Percentiles rank a stretch among this genome's conserved stretches.
These are phyloP conservation scores for Lachancea cidri DNA, from an alignment of 805 yeast species.

Conservation along the genomic window DNA sequence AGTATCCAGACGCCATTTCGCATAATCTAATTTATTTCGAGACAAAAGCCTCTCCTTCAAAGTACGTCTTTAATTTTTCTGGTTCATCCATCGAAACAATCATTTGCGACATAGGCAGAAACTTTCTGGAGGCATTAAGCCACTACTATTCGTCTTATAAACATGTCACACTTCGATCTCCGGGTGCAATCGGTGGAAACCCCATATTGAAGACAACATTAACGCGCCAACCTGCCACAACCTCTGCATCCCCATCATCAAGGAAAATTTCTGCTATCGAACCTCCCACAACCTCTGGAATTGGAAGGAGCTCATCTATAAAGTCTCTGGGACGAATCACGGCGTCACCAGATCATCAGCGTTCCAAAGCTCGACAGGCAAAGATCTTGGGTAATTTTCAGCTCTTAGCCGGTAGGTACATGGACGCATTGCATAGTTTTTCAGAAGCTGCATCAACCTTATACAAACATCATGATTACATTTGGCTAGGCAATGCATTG, in stretches of 20 bases:
- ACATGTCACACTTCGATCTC: constrained; percentile 78
- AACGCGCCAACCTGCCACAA: constrained; percentile 22
- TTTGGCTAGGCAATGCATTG: constrained; percentile 88
- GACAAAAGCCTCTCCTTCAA: not conserved
- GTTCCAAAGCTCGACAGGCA: constrained; percentile 63
- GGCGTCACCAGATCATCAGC: constrained; percentile 35
- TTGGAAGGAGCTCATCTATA: constrained; percentile 25
- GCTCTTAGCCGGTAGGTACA: constrained; percentile 72
- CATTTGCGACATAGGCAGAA: constrained; percentile 65
- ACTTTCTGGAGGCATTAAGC: constrained; percentile 59
- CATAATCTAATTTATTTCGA: constrained; percentile 24
- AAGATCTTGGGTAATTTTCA: constrained; percentile 75
- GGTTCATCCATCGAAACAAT: constrained; percentile 48
- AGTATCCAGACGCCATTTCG: constrained; percentile 29
- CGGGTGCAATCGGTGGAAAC: constrained; percentile 57
- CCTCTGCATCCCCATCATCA: constrained; percentile 6
- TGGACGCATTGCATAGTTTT: constrained; percentile 65
- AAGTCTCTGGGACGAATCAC: constrained; percentile 25
- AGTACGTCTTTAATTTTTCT: constrained; percentile 2
- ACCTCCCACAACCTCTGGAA: not conserved
- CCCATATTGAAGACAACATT: constrained; percentile 37
- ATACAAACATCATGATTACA: constrained; percentile 59
- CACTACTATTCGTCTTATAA: constrained; percentile 67
- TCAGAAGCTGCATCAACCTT: constrained; percentile 64
- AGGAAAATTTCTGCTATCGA: constrained; percentile 10